Evolutionary conservation across 2,329 filamentous ascomycete species (phyloP), one percentile per base, ranked within the genome.

Genomic region (Dothiorella sarmentorum): DNA sequence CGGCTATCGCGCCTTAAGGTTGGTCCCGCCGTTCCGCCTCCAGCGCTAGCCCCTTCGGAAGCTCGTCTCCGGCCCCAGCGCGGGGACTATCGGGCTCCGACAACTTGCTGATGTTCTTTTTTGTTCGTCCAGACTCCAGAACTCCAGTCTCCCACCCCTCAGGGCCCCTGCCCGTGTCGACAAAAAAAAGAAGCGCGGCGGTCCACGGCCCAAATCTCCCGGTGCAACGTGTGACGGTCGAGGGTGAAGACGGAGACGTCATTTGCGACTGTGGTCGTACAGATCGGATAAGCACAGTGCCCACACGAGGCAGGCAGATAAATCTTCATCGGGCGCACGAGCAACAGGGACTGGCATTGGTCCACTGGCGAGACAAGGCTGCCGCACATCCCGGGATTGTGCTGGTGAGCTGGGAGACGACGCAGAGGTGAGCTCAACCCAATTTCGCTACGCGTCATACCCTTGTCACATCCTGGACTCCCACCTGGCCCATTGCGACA

Each of bases 191-290:
- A 52, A 58, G 22, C 53, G 53, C 27, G 20, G 18, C 56, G 56
- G 44, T 44, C 47, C 37, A 29, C 33, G 20, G 47, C 45, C 45
- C 35, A 18, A 53, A 59, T 59, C 47, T 37, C 38, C 44, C 40
- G 35, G 57, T 55, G 47, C 22, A 59, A 59, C 57, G 57, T 59
- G 57, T 24, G 27, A 45, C 47, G 13, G 29, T 18, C 38, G 44
- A 44, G 49, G 31, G 57, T 53, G 49, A 59, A 59, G 47, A 59
- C 31, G 37, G 57, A n/a, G n/a, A 59, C 57, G 57, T 59, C 57
- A 59, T 53, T 58, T 55, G 57, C 57, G 49, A 35, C 57, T 20
- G 38, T 38, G 18, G 57, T 59, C 22, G 49, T 37, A 59, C 57
- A 44, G 33, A 22, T 7, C 22, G 20, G 45, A 58, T 33, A 58